Conservation (phyloP, 768 basidiomycete species). For the Mycena vitilis region DNA sequence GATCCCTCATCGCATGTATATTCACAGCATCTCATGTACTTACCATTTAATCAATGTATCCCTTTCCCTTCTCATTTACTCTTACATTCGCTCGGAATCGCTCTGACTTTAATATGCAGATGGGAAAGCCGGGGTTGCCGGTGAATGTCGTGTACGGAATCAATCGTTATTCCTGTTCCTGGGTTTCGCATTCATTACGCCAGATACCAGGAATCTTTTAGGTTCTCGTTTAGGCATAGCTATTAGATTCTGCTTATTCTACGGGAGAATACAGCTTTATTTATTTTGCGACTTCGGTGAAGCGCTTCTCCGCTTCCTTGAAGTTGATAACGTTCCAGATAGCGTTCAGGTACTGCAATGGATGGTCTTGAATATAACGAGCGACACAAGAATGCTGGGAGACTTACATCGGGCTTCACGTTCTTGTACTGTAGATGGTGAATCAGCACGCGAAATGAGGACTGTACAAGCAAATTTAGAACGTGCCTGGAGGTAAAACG, state of each 20-base stretch:
- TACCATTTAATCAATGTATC: conserved; percentile 14
- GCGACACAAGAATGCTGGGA: neutral
- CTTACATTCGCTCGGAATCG: too few relatives aligned
- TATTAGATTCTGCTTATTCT: neutral
- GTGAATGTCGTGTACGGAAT: too few relatives aligned
- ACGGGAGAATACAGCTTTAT: neutral
- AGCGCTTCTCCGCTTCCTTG: conserved; percentile 83
- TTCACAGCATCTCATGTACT: conserved; percentile 7
- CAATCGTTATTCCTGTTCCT: too few relatives aligned
- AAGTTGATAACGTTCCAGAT: conserved; percentile 99
- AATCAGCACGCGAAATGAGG: conserved; percentile 23
- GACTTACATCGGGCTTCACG: conserved; percentile 91
- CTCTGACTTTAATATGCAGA: too few relatives aligned
- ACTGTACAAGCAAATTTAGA: conserved; percentile 31
- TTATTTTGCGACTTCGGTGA: conserved; percentile 50
- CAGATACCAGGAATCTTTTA: too few relatives aligned
- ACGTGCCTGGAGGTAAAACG: conserved; percentile 75
- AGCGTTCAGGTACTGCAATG: conserved; percentile 84
- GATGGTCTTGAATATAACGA: neutral
- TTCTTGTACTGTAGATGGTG: conserved; percentile 76
- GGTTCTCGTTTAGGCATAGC: too few relatives aligned
- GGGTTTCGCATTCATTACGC: too few relatives aligned
- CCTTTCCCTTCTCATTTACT: neutral
- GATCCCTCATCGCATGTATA: conserved; percentile 3
- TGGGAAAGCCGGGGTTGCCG: too few relatives aligned